phyloP scores from a whole-genome alignment of 108 stramenopile genomes.

The Nitzschia sp. region DNA sequence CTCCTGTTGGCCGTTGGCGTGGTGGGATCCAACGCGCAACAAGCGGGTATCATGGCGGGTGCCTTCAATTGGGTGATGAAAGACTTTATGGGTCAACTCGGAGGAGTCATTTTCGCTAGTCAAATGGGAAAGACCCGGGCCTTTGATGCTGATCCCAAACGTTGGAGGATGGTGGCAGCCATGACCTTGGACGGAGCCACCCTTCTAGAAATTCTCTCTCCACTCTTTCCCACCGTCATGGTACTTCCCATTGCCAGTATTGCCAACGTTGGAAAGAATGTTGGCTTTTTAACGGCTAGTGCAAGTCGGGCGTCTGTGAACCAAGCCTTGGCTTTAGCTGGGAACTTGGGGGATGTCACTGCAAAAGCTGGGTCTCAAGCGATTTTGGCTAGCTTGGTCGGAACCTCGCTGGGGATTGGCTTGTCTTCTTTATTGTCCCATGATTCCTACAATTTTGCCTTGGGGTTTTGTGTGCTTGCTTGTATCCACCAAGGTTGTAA shows the following conservation, averaged over 20 bases:
- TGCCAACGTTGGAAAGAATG: constrained; percentile 97
- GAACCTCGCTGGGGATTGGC: constrained; percentile 86
- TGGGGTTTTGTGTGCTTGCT: constrained; percentile 60
- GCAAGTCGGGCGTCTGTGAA: constrained; percentile 93
- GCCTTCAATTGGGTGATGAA: constrained; percentile 98
- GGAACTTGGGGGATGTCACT: constrained; percentile 96
- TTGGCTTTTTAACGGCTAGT: constrained; percentile 89
- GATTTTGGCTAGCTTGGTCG: constrained; percentile 84
- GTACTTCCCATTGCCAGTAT: constrained; percentile 85
- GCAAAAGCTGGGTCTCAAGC: constrained; percentile 93
- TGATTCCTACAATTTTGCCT: constrained; percentile 41
- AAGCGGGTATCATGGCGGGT: constrained; percentile 92
- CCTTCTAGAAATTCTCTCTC: constrained; percentile 84
- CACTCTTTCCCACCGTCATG: constrained; percentile 67
- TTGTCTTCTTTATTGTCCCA: constrained; percentile 62
- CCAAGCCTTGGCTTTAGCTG: constrained; percentile 67
- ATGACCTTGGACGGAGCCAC: constrained; percentile 82
- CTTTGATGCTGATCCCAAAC: constrained; percentile 88
- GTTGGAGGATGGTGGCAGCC: constrained; percentile 89
- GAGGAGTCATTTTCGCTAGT: constrained; percentile 90
- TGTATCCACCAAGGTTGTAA: constrained; percentile 74
- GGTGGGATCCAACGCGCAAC: constrained; percentile 19
- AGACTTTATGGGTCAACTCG: constrained; percentile 92
- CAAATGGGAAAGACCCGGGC: constrained; percentile 65
- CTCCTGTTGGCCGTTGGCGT: constrained; percentile 91